Base-by-base conservation (phyloP, 192 early-diverging fungal species). In the Coemansia sp. region DNA sequence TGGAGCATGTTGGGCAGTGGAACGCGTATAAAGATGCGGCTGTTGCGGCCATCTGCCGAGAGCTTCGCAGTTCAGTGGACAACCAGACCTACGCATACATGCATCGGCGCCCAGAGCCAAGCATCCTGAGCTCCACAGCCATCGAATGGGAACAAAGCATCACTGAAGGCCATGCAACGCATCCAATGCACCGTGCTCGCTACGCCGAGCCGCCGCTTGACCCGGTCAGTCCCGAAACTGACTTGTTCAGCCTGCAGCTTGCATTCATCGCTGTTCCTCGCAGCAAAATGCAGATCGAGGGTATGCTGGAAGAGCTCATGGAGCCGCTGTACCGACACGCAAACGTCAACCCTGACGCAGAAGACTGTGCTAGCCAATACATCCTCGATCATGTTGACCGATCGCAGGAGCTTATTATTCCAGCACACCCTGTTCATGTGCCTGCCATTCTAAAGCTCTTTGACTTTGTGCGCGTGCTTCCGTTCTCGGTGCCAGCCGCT, bases 171-270 rank as follows among this genome's bases (percentile, higher is more conserved):
- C 88, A 89, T 65, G 82, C 87, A n/a, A 85, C 86, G 0, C 88
- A 89, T 57, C 88, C 88, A 8, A 89, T 89, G 88, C 83, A 88
- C 55, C 85, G 86, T 50, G 79, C 87, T 17, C 66, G 88, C 7
- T 70, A 83, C 17, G 76, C 86, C 4, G 62, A 83, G 22, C 75
- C 82, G 10, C 88, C 88, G 3, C 84, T 89, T 49, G 59, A 52
- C 9, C 73, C 82, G 1, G 66, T 87, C 25, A 17, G 49, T 3
- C 76, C 78, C 1, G 73, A 66, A 0, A 64, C 80, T 1, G 69
- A 86, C 38, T 62, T 88, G 8, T 72, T 58, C 22, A 62, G 69
- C 15, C 70, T 80, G 9, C 53, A 38, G 2, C 54, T 89, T 21
- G 68, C 78, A 7, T 85, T 86, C 41, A 69, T 85, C 21, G 78